Conservation (phyloP, 352 stramenopile genomes). For the Pythium phragmiticola region DNA sequence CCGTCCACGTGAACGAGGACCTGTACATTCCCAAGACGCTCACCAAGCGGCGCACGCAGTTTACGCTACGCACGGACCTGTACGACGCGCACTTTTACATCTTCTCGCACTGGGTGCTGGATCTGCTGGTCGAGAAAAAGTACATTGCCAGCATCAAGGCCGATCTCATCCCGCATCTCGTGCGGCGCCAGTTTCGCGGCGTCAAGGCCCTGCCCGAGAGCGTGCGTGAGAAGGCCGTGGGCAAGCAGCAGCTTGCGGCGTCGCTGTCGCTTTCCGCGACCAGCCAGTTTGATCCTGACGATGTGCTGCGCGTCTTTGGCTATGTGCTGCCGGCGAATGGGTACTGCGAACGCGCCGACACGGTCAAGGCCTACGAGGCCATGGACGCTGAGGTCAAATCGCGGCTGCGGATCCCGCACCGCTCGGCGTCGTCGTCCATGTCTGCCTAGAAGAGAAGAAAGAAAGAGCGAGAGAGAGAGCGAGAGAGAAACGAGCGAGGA, state of each 20-base stretch:
- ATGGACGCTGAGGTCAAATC: slow-evolving; percentile 78
- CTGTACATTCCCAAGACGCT: slow-evolving; percentile 77
- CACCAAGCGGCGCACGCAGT: slow-evolving; percentile 65
- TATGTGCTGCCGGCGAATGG: slow-evolving; percentile 70
- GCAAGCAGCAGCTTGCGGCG: slow-evolving; percentile 54
- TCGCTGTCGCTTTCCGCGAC: slow-evolving; percentile 56
- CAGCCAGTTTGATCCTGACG: slow-evolving; percentile 50
- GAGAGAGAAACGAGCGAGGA: too few species aligned
- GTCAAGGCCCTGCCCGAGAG: slow-evolving; percentile 47
- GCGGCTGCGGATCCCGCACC: slow-evolving; percentile 59
- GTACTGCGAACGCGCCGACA: slow-evolving; percentile 82
- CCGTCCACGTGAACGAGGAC: slow-evolving; percentile 82
- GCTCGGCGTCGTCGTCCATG: slow-evolving; percentile 46
- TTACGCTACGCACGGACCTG: slow-evolving; percentile 76
- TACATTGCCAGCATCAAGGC: slow-evolving; percentile 85
- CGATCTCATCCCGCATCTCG: slow-evolving; percentile 73
- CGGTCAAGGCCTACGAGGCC: slow-evolving; percentile 62
- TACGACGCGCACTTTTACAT: slow-evolving; percentile 87
- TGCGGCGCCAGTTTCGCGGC: slow-evolving; percentile 78
- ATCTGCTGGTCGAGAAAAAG: slow-evolving; percentile 78
- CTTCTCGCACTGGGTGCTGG: slow-evolving; percentile 82
- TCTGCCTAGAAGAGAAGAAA: slow-evolving; percentile 13
- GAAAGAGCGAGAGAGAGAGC: not conserved
- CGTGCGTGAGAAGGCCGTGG: slow-evolving; percentile 54
- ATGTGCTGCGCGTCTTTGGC: slow-evolving; percentile 73